phyloP scores from a whole-genome alignment of 441 rosid genomes.

The Populus hybrid region DNA sequence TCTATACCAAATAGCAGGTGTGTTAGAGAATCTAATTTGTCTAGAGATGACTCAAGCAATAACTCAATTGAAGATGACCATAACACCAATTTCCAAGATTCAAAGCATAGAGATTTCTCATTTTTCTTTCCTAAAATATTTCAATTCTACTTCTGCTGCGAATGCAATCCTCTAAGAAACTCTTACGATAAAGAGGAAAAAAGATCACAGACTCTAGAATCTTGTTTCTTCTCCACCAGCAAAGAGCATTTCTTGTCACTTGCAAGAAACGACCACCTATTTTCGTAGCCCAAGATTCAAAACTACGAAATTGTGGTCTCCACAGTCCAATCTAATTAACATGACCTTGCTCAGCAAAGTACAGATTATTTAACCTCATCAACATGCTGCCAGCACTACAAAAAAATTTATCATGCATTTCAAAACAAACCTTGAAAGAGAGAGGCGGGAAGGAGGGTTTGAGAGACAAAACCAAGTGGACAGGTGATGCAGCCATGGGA shows the following conservation, averaged over 20 bases:
- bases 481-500: neutral
- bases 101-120: neutral
- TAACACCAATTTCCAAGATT: neutral
- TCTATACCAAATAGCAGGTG: neutral
- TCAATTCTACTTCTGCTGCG: neutral
- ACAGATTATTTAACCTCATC: neutral
- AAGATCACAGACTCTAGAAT: neutral
- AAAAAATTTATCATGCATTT: neutral
- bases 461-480: neutral
- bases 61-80: neutral
- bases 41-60: neutral
- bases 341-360: neutral
- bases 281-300: neutral
- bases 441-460: neutral
- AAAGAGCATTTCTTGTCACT: neutral
- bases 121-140: neutral
- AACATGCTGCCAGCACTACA: neutral
- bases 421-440: neutral
- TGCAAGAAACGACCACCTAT: neutral
- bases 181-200: neutral
- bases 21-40: neutral
- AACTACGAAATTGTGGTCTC: neutral
- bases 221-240: neutral
- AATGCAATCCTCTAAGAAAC: neutral
- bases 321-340: neutral